Conservation (phyloP, 108 stramenopile species). For the Pinguiococcus pyrenoidosus region DNA sequence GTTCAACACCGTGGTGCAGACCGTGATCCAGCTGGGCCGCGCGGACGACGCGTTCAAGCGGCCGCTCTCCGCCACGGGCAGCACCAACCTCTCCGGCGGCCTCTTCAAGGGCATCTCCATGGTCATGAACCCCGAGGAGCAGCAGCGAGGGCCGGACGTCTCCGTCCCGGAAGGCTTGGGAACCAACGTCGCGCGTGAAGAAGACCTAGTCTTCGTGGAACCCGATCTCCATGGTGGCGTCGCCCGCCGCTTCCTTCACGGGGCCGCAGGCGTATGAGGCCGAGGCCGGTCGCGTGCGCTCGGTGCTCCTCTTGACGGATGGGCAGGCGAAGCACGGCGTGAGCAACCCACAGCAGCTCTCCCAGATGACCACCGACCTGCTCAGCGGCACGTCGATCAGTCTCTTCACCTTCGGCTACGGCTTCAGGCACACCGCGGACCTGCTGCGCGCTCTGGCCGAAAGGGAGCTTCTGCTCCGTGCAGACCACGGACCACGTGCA, state of each 20-base stretch:
- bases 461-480: slow-evolving; percentile 46
- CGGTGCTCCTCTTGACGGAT: slow-evolving; percentile 52
- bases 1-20: slow-evolving; percentile 27
- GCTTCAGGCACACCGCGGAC: slow-evolving; percentile 33
- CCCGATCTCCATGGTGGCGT: too few relatives aligned
- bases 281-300: slow-evolving; percentile 25
- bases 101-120: background rate
- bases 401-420: slow-evolving; percentile 54
- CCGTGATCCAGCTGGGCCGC: slow-evolving; percentile 22
- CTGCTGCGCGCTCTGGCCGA: slow-evolving; percentile 33
- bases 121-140: too few relatives aligned
- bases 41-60: slow-evolving; percentile 21
- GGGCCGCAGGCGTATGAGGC: too few relatives aligned
- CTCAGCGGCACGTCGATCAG: slow-evolving; percentile 18
- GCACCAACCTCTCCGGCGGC: slow-evolving; percentile 14
- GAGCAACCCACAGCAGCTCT: slow-evolving; percentile 15
- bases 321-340: slow-evolving; percentile 52
- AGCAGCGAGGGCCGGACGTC: too few relatives aligned
- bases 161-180: too few relatives aligned
- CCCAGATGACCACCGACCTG: too few relatives aligned
- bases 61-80: background rate
- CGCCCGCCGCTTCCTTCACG: too few relatives aligned
- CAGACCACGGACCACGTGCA: slow-evolving; percentile 34
- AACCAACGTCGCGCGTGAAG: too few relatives aligned
- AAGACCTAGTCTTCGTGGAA: too few relatives aligned